phyloP scores from a whole-genome alignment of 805 yeast genomes.

The Dipodascopsis uninucleata region DNA sequence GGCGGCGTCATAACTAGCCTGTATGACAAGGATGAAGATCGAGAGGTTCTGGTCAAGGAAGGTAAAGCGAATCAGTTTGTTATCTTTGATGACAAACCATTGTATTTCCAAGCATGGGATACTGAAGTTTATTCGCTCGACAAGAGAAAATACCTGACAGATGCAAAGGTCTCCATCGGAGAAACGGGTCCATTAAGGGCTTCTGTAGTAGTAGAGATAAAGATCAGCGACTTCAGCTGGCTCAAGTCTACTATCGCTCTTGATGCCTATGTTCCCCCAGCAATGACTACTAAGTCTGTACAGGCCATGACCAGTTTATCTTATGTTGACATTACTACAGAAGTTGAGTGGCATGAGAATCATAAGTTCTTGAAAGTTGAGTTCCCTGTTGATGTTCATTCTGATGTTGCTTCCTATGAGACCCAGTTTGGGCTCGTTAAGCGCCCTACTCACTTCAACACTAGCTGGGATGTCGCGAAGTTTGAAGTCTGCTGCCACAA shows the following conservation, averaged over 20 bases:
- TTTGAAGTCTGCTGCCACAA: slow-evolving; percentile 94
- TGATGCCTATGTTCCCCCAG: slow-evolving; percentile 45
- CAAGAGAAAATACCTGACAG: slow-evolving; percentile 52
- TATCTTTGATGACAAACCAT: slow-evolving; percentile 83
- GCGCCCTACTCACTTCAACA: slow-evolving; percentile 92
- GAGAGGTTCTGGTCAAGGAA: slow-evolving; percentile 65
- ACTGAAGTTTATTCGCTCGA: slow-evolving; percentile 86
- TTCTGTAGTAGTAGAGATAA: slow-evolving; percentile 58
- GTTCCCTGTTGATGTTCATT: slow-evolving; percentile 80
- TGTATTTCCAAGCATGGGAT: slow-evolving; percentile 95
- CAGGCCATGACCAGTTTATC: slow-evolving; percentile 35
- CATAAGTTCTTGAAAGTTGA: slow-evolving; percentile 90
- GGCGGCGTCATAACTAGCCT: slow-evolving; percentile 65
- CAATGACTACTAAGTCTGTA: slow-evolving; percentile 32
- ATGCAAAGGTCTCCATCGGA: slow-evolving; percentile 41
- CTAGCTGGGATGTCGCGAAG: slow-evolving; percentile 94
- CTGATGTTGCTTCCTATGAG: slow-evolving; percentile 80
- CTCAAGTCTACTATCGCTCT: slow-evolving; percentile 69
- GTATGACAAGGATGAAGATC: slow-evolving; percentile 51
- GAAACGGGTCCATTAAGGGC: slow-evolving; percentile 58
- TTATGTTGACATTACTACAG: slow-evolving; percentile 50
- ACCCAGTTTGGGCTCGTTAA: slow-evolving; percentile 90
- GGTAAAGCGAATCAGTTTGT: slow-evolving; percentile 79
- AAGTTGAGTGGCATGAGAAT: slow-evolving; percentile 82
- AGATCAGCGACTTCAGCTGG: slow-evolving; percentile 53